Evolutionary conservation across 352 stramenopile species (phyloP), one percentile per base, ranked within the genome.

Genomic region (Phytophthora rubi): DNA sequence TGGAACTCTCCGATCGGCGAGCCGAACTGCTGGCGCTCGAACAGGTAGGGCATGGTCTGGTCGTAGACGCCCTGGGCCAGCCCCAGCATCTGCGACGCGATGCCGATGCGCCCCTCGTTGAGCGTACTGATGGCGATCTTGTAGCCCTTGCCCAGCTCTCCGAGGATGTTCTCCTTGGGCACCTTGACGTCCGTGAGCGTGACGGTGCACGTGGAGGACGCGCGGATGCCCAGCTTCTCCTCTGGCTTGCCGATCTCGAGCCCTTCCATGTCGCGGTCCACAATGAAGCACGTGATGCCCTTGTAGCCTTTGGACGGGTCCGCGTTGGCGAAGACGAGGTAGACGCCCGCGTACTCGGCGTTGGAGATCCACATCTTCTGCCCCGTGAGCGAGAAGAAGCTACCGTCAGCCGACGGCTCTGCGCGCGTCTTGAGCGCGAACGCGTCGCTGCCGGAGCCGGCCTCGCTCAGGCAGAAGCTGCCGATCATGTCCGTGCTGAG

Each of bases 321-420:
- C 8, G 89, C 88, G 70, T 98, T 99, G 10, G 97, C 97, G 81
- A 99, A 99, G 13, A 99, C 95, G 37, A 99, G 80, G 79, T 98
- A 99, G 1, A 99, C 89, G 5, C 95, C 95, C 16, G 97, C 88
- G 68, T 99, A 97, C 65, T 94, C 93, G 12, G 93, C 93, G 79
- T 99, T 99, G 35, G 95, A 98, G 70, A 99, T 99, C 97, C 97
- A 99, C 76, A 98, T 90, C 79, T 99, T 99, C 53, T 93, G 90
- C 23, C 97, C 97, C 75, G 91, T 99, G 10, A 99, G 76, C 16
- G 91, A 98, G 78, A 96, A 99, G 73, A 97, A 98, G 53, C 87
- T 98, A 55, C 90, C 91, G 68, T 99, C 95, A 0, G 81, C 52
- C 21, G 89, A 98, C 28, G 73, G 74, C 1, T 90, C 86, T 1